Percentiles rank a stretch among this genome's conserved stretches.
These are phyloP conservation scores for Malus asiatica DNA, from an alignment of 306 rosid species.

Conservation along the genomic window DNA sequence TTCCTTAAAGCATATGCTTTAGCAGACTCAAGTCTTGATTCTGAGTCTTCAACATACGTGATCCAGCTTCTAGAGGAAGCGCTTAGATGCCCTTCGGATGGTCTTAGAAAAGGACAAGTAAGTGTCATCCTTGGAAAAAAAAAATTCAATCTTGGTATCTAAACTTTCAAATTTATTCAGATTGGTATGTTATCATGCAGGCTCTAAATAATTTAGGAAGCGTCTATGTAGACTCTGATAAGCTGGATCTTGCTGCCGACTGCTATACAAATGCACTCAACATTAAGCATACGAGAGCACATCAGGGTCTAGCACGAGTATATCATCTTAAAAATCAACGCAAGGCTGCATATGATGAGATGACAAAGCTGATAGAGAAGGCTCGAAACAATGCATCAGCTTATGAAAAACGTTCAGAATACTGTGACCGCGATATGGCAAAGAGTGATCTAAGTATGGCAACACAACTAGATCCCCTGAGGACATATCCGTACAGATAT, in stretches of 20 bases:
- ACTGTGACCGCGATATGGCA: slow-evolving; percentile 95
- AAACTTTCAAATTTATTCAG: slow-evolving; percentile 13
- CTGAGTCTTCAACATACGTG: slow-evolving; percentile 55
- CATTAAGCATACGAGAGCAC: slow-evolving; percentile 89
- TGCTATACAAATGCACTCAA: slow-evolving; percentile 83
- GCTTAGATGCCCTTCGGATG: slow-evolving; percentile 89
- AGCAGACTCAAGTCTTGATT: slow-evolving; percentile 71
- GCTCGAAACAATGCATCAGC: slow-evolving; percentile 83
- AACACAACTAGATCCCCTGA: slow-evolving; percentile 70
- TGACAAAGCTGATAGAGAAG: slow-evolving; percentile 87
- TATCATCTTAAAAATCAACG: slow-evolving; percentile 69
- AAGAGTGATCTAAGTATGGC: slow-evolving; percentile 76
- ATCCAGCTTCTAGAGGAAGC: slow-evolving; percentile 80
- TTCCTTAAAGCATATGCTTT: slow-evolving; percentile 84
- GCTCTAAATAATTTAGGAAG: slow-evolving; percentile 87
- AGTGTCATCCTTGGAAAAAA: slow-evolving; percentile 15
- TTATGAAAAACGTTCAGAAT: slow-evolving; percentile 88
- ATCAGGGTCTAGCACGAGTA: slow-evolving; percentile 93
- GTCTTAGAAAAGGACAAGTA: slow-evolving; percentile 93
- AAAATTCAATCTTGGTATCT: slow-evolving; percentile 8
- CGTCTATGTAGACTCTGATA: slow-evolving; percentile 75
- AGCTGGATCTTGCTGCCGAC: slow-evolving; percentile 85
- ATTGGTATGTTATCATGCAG: slow-evolving; percentile 34
- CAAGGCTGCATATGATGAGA: slow-evolving; percentile 88
- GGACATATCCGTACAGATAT: slow-evolving; percentile 93